Percentiles rank a stretch among this genome's conserved stretches.
Evolutionary conservation across 495 filamentous ascomycete genomes (phyloP).

Genomic region (Aspergillus funiculosus): DNA sequence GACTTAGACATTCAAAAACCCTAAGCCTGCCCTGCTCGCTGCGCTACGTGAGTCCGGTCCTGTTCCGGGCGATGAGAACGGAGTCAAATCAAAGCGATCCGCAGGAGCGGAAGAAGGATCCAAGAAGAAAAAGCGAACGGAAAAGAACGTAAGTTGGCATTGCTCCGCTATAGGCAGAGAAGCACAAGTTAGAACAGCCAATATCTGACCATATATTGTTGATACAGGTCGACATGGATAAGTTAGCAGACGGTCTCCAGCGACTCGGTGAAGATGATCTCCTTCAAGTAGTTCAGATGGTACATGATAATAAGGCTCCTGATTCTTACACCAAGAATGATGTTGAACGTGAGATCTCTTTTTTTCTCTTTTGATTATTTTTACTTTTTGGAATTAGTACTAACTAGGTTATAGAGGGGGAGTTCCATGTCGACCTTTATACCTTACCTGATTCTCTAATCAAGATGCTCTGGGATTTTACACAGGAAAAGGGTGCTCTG

Average conservation of each 20-base stretch:
- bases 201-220: not conserved
- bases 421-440: constrained; percentile 98
- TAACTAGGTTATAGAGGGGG: constrained; percentile 60
- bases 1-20: constrained; percentile 77
- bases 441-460: constrained; percentile 73
- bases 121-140: constrained; percentile 70
- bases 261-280: constrained; percentile 83
- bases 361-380: not conserved
- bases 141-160: constrained; percentile 53
- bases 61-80: constrained; percentile 68
- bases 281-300: constrained; percentile 91
- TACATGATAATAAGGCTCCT: constrained; percentile 88
- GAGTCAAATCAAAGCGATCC: constrained; percentile 46
- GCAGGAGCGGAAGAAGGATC: constrained; percentile 51
- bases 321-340: constrained; percentile 97
- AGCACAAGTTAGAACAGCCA: not conserved
- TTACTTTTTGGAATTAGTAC: too few species aligned
- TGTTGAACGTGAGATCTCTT: constrained; percentile 66
- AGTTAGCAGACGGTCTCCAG: constrained; percentile 88
- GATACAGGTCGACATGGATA: constrained; percentile 77
- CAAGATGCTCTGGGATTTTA: constrained; percentile 94
- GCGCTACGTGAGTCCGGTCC: constrained; percentile 75
- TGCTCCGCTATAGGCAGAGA: not conserved
- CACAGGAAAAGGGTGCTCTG: constrained; percentile 41
- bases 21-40: constrained; percentile 71